A percentile compares a stretch with the other conserved stretches of the same genome.
phyloP scores from a whole-genome alignment of 2,329 filamentous ascomycete species.

The Botrytis tulipae region DNA sequence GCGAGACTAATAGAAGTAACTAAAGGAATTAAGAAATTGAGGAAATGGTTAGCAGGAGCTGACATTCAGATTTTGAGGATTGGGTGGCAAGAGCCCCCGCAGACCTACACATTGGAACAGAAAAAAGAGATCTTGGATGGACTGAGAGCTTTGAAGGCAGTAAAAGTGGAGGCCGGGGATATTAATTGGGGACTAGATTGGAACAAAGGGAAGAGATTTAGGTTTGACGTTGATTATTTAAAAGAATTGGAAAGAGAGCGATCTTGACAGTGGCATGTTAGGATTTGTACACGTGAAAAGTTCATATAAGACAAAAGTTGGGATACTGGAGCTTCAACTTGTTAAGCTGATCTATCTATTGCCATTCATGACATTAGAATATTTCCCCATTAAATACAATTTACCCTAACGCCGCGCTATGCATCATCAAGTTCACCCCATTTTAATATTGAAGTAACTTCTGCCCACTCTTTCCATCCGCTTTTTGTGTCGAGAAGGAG shows the following conservation, averaged over 20 bases:
- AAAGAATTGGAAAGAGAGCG: slow-evolving; percentile 31
- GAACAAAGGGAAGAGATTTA: slow-evolving; percentile 33
- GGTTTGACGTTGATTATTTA: slow-evolving; percentile 32
- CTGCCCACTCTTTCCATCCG: slow-evolving; percentile 49
- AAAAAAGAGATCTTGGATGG: slow-evolving; percentile 34
- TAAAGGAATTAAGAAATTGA: slow-evolving; percentile 57
- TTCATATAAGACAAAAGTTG: slow-evolving; percentile 1
- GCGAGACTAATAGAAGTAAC: slow-evolving; percentile 71
- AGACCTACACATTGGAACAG: slow-evolving; percentile 35
- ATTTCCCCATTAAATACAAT: slow-evolving; percentile 12
- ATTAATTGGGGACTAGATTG: slow-evolving; percentile 36
- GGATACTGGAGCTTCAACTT: slow-evolving; percentile 5
- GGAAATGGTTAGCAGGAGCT: slow-evolving; percentile 33
- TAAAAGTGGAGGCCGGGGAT: slow-evolving; percentile 29
- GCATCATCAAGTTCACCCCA: slow-evolving; percentile 26
- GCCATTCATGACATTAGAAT: slow-evolving; percentile 2
- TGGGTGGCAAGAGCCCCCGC: slow-evolving; percentile 35
- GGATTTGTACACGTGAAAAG: background rate
- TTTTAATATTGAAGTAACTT: slow-evolving; percentile 35
- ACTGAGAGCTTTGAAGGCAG: slow-evolving; percentile 27
- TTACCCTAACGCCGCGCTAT: slow-evolving; percentile 39
- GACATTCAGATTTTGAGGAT: slow-evolving; percentile 31
- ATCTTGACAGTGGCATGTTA: slow-evolving; percentile 1
- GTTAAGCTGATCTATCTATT: background rate
- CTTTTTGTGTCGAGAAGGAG: slow-evolving; percentile 74